Evolutionary conservation across 2,329 filamentous ascomycete species (phyloP).

Genomic region (Aspergillus fijiensis): DNA sequence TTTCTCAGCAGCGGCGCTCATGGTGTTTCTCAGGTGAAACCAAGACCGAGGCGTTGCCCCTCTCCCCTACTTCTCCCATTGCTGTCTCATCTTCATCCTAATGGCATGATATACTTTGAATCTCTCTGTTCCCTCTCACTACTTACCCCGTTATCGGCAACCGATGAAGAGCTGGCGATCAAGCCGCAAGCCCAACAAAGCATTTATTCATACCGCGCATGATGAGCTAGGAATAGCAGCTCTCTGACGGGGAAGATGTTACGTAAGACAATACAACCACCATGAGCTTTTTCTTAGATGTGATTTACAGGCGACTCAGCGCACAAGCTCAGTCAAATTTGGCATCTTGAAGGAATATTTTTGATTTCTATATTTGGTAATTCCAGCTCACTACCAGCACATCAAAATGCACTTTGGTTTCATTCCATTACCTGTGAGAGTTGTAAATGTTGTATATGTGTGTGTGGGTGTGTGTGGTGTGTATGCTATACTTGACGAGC

Average conservation of each 20-base stretch:
- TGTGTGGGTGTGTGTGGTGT: background rate
- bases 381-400: background rate
- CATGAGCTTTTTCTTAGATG: background rate
- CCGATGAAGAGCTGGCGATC: constrained; percentile 33
- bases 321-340: background rate
- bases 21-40: constrained; percentile 28
- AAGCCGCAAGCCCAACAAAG: background rate
- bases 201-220: background rate
- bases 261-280: background rate
- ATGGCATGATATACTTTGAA: constrained; percentile 8
- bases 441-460: background rate
- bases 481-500: background rate
- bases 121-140: constrained; percentile 9
- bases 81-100: constrained; percentile 1
- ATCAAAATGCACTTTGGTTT: background rate
- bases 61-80: constrained; percentile 3
- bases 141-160: constrained; percentile 16
- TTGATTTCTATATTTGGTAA: background rate
- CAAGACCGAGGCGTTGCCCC: constrained; percentile 23
- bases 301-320: background rate
- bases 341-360: background rate
- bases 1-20: constrained; percentile 32
- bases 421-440: constrained; percentile 1
- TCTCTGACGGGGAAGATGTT: background rate
- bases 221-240: background rate